Evolutionary conservation across 164 flowering plant genomes (phyloP).

Genomic region (Piper betle): DNA sequence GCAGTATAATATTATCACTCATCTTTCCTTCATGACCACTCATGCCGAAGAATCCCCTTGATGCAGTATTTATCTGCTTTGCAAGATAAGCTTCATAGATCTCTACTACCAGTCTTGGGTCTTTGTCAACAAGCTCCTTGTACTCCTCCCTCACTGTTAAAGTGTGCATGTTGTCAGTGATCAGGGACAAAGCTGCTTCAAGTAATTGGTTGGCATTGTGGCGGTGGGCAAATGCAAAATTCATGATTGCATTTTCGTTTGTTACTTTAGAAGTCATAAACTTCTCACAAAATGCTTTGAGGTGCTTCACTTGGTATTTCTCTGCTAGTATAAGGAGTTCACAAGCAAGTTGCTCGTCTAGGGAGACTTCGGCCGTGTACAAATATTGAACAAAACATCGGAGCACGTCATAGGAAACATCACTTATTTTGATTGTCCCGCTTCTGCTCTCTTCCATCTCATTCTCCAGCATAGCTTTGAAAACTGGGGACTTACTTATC

Average conservation of each 20-base stretch:
- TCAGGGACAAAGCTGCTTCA: slow-evolving; percentile 44
- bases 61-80: slow-evolving; percentile 61
- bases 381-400: slow-evolving; percentile 56
- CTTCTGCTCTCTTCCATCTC: slow-evolving; percentile 85
- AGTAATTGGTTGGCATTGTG: slow-evolving; percentile 59
- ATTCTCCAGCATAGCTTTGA: slow-evolving; percentile 82
- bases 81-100: slow-evolving; percentile 75
- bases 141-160: slow-evolving; percentile 56
- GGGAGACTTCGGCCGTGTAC: slow-evolving; percentile 75
- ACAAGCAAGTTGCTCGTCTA: slow-evolving; percentile 62
- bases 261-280: slow-evolving; percentile 57
- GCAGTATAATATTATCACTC: not conserved
- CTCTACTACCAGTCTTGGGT: slow-evolving; percentile 72
- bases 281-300: slow-evolving; percentile 66
- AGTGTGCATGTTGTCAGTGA: slow-evolving; percentile 71
- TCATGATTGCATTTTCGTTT: slow-evolving; percentile 48
- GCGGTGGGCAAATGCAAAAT: slow-evolving; percentile 73
- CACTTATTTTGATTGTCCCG: slow-evolving; percentile 66
- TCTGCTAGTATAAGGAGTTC: slow-evolving; percentile 73
- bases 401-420: slow-evolving; percentile 61
- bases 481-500: slow-evolving; percentile 80
- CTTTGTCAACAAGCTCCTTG: slow-evolving; percentile 62
- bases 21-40: not conserved
- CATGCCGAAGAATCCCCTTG: not conserved
- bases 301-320: slow-evolving; percentile 78